Evolutionary conservation across 179 eudicot species (phyloP), one percentile per base, ranked within the genome.

Genomic region (Vitellaria paradoxa): DNA sequence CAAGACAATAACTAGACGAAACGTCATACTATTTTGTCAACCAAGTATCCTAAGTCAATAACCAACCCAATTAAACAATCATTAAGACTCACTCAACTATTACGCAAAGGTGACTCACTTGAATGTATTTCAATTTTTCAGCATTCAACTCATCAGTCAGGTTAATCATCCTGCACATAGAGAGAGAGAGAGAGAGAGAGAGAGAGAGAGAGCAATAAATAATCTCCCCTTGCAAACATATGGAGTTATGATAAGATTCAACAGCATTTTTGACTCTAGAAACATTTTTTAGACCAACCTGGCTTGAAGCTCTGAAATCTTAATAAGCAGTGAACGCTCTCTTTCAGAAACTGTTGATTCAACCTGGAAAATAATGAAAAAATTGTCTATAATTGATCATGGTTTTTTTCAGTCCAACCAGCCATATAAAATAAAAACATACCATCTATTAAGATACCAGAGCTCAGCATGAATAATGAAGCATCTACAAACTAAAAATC

Each of bases 251-350:
- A 9, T 7, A 77, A 47, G 75, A 59, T 66, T 70, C 21, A 47
- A 30, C 65, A 68, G 64, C 64, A 60, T 64, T 21, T 68, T 60
- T 53, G 9, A 61, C 21, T 3, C 26, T 68, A 9, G 9, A 11
- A 11, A 5, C 42, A 18, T 57, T 77, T 13, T 37, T 60, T 24
- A 20, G 79, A 79, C 85, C 20, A 66, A 93, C 99, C 99, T 91
- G 61, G 96, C 79, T 86, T 96, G 96, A 73, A 96, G 98, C 78
- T 93, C 97, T n/a, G 94, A 89, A 78, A 96, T 93, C 89, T 86
- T 91, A 79, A 68, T 26, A 63, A 89, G 85, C 78, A 96, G 91
- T 80, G 88, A 78, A 17, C 87, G 89, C 78, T 93, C 98, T 87
- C 93, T 93, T 76, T 96, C 98, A 73, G 98, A 88, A 87, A 81